phyloP scores from a whole-genome alignment of 1,139 yeast genomes.

The Yamadazyma siamensis region DNA sequence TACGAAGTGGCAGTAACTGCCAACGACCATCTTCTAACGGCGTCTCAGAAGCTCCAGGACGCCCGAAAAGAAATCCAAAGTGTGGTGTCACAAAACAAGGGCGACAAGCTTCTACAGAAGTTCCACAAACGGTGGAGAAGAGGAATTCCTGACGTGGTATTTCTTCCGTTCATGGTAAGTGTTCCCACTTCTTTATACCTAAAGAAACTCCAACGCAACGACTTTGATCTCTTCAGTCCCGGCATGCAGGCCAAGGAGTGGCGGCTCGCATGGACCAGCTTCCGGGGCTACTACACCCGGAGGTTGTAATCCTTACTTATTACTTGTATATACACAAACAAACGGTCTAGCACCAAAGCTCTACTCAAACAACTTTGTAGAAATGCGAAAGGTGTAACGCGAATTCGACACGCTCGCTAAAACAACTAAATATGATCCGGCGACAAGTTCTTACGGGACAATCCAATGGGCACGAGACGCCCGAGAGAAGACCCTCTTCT shows the following conservation, averaged over 20 bases:
- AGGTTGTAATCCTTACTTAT: too few relatives aligned
- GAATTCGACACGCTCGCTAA: too few relatives aligned
- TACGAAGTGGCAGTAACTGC: slow-evolving; percentile 74
- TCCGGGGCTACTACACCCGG: slow-evolving; percentile 41
- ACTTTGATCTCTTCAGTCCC: slow-evolving; percentile 59
- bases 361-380: too few relatives aligned
- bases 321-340: neutral
- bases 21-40: slow-evolving; percentile 75
- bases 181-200: slow-evolving; percentile 66
- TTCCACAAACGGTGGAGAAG: slow-evolving; percentile 40
- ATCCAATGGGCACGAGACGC: too few relatives aligned
- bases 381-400: too few relatives aligned
- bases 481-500: too few relatives aligned
- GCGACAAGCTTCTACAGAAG: slow-evolving; percentile 28
- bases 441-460: too few relatives aligned
- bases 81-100: slow-evolving; percentile 20
- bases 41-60: slow-evolving; percentile 49
- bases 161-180: slow-evolving; percentile 64
- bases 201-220: slow-evolving; percentile 54
- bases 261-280: slow-evolving; percentile 70
- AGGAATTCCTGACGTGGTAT: slow-evolving; percentile 61
- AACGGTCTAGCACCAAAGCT: too few relatives aligned
- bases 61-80: slow-evolving; percentile 31
- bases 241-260: slow-evolving; percentile 58
- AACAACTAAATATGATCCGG: too few relatives aligned